Evolutionary conservation across 129 eudicot genomes (phyloP), one percentile per base, ranked within the genome.

Genomic region (Calendula officinalis): DNA sequence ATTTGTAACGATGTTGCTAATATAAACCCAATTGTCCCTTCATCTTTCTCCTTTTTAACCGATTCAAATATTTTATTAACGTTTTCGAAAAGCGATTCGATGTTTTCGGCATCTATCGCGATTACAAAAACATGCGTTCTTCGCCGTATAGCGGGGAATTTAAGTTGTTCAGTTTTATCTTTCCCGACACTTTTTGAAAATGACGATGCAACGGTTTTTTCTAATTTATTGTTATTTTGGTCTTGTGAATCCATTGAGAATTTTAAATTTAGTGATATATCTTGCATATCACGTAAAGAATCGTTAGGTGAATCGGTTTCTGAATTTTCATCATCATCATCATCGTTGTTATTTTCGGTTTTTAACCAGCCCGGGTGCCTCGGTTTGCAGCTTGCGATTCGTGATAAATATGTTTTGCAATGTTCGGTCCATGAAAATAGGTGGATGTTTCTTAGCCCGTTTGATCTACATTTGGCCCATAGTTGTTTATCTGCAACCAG

Each of bases 361-460:
- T 81, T 86, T 53, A 86, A 78, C 99, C 99, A 94, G 54, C 96
- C 79, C 15, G 95, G 99, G 7, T 89, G 90, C 74, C 99, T 80
- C 35, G 89, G 95, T 66, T 86, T 89, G 72, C 95, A 94, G 71
- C 83, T 77, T 33, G 97, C 99, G 60, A 94, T 83, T 43, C 80
- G 73, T 33, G 95, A 75, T 16, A 94, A 81, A 67, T 94, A 94
- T 42, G 90, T 82, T 77, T 80, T 94, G 75, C 99, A 94, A 68
- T 94, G 99, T 62, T 84, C 97, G 13, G 92, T 91, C 99, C 99
- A 94, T 32, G 99, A 94, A 59, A 86, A 94, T 7, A 94, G 94
- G 64, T 94, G 99, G 41, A 94, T 94, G 68, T 94, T 94, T 80
- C 86, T 80, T 55, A 89, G 60, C 27, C 99, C 99, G 43, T 89